Evolutionary conservation across 2,329 filamentous ascomycete genomes (phyloP).

Genomic region (Fusarium sambucinum): DNA sequence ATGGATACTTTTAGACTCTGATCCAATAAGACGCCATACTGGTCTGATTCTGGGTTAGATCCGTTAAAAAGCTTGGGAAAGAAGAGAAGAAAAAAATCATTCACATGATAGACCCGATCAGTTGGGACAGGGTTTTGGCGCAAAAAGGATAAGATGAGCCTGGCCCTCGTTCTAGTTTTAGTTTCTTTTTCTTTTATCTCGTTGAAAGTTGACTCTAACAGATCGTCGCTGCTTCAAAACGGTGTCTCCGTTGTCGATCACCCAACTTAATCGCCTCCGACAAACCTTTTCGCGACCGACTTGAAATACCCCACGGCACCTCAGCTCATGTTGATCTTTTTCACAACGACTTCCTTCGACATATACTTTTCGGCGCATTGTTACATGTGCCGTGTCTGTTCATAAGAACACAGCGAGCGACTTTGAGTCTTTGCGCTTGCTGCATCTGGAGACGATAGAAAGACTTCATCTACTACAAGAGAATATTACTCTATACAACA

Average conservation of each 20-base stretch:
- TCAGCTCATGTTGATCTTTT: constrained; percentile 40
- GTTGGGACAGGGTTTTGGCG: constrained; percentile 15
- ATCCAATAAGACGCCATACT: constrained; percentile 24
- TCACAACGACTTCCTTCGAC: constrained; percentile 22
- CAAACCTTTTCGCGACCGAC: not conserved
- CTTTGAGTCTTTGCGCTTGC: constrained; percentile 77
- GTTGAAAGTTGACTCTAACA: not conserved
- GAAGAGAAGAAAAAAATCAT: constrained; percentile 34
- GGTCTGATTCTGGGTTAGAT: constrained; percentile 30
- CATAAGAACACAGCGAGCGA: constrained; percentile 67
- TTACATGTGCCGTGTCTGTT: constrained; percentile 59
- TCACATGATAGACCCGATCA: constrained; percentile 35
- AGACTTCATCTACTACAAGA: constrained; percentile 58
- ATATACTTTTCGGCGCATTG: constrained; percentile 51
- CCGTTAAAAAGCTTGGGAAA: not conserved
- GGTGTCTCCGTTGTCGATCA: constrained; percentile 31
- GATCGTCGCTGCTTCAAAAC: constrained; percentile 36
- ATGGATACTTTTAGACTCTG: constrained; percentile 17
- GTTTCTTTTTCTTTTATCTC: constrained; percentile 2
- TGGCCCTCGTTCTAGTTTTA: constrained; percentile 9
- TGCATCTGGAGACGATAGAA: constrained; percentile 64
- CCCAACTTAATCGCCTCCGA: constrained; percentile 33
- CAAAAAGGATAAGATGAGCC: constrained; percentile 18
- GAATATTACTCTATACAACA: not conserved
- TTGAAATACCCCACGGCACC: constrained; percentile 30